Conservation (phyloP, 225 moss, liverwort and hornwort species). For the Polytrichum formosum region DNA sequence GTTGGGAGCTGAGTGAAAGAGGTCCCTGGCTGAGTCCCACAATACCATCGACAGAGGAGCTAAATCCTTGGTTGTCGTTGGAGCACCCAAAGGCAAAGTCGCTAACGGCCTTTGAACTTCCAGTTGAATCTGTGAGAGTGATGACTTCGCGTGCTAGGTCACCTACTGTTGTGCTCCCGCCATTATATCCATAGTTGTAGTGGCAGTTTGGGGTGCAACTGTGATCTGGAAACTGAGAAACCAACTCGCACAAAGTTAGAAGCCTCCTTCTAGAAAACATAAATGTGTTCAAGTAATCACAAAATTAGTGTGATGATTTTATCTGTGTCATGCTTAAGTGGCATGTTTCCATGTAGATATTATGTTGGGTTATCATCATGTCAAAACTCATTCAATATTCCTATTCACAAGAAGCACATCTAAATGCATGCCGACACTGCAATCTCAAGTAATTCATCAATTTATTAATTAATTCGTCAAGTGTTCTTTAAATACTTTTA, state of each 20-base stretch:
- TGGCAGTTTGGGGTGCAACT: not conserved
- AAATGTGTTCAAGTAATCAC: not conserved
- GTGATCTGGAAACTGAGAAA: not conserved
- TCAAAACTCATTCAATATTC: too few species aligned
- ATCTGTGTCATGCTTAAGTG: too few species aligned
- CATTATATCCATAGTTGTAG: accelerated
- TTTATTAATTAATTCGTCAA: too few species aligned
- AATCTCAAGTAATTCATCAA: too few species aligned
- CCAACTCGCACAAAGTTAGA: too few species aligned
- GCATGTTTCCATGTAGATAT: too few species aligned
- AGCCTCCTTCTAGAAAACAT: too few species aligned
- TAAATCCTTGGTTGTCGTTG: not conserved
- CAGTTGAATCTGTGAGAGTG: not conserved
- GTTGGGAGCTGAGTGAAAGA: constrained; percentile 20
- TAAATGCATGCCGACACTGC: too few species aligned
- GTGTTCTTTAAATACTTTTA: too few species aligned
- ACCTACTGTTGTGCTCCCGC: not conserved
- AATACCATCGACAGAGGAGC: not conserved
- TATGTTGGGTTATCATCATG: too few species aligned
- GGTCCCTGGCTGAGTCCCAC: constrained; percentile 10
- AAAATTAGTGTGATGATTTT: constrained; percentile 21
- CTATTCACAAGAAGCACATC: too few species aligned
- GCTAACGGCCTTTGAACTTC: not conserved
- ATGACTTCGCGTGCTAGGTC: not conserved
- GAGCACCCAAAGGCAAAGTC: constrained; percentile 4